Evolutionary conservation across 2,329 filamentous ascomycete genomes (phyloP).

Genomic region (Didymosphaeria variabile): DNA sequence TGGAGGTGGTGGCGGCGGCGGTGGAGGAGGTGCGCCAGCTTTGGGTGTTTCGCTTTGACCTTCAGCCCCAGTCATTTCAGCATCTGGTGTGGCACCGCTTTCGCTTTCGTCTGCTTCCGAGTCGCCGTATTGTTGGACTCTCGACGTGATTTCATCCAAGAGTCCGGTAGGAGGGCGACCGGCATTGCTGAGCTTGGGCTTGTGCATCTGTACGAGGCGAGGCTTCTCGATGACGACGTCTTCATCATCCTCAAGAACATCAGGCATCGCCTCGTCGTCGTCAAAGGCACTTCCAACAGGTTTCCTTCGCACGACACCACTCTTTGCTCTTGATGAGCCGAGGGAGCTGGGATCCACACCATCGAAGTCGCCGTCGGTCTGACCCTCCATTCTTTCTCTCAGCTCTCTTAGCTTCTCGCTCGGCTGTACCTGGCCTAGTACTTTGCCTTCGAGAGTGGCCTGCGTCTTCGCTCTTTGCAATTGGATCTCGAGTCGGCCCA

Average conservation of each 20-base stretch:
- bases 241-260: conserved; percentile 57
- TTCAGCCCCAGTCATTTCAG: conserved; percentile 7
- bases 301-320: conserved; percentile 50
- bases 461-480: conserved; percentile 97
- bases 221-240: conserved; percentile 79
- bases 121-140: conserved; percentile 75
- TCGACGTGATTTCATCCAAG: conserved; percentile 76
- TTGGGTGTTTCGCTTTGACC: conserved; percentile 74
- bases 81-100: conserved; percentile 57
- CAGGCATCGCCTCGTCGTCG: conserved; percentile 48
- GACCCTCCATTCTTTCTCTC: conserved; percentile 90
- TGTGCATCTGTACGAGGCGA: conserved; percentile 78
- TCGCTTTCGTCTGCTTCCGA: conserved; percentile 73
- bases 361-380: conserved; percentile 51
- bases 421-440: conserved; percentile 84
- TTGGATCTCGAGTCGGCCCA: conserved; percentile 94
- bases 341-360: conserved; percentile 77
- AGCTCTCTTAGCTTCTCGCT: conserved; percentile 92
- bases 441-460: conserved; percentile 93
- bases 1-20: conserved; percentile 59
- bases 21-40: conserved; percentile 57
- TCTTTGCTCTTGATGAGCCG: conserved; percentile 53
- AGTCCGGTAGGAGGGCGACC: conserved; percentile 70
- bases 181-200: conserved; percentile 70
- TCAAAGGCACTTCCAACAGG: conserved; percentile 51